These are phyloP conservation scores for Priceomyces fermenticarens DNA, from an alignment of 805 yeast genomes.

Conservation along the genomic window DNA sequence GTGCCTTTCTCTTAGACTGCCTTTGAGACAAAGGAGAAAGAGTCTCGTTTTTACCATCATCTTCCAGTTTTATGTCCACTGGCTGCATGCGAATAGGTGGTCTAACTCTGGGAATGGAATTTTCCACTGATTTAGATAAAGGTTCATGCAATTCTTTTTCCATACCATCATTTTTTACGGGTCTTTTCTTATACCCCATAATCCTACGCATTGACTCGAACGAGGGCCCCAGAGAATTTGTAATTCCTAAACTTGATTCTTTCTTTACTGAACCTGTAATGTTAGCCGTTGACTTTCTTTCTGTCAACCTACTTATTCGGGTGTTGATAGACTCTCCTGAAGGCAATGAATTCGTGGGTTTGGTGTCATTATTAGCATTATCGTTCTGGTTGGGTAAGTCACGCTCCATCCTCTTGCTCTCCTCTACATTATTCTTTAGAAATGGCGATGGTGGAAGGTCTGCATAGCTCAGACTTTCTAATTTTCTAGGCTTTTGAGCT, in stretches of 20 bases:
- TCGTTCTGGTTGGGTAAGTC: no score
- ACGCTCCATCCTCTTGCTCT: no score
- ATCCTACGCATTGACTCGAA: not conserved
- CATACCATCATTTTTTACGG: not conserved
- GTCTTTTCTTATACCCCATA: not conserved
- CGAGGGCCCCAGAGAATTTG: not conserved
- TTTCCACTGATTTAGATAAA: not conserved
- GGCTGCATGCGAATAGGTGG: not conserved
- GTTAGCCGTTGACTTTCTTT: not conserved
- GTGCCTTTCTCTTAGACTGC: not conserved
- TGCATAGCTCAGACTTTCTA: not conserved
- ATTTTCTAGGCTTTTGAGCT: not conserved
- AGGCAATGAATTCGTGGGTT: not conserved
- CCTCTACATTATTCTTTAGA: not conserved
- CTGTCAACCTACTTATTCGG: not conserved
- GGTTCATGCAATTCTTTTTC: slow-evolving; percentile 1
- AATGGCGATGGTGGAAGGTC: not conserved
- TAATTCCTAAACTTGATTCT: not conserved
- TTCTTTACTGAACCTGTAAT: not conserved
- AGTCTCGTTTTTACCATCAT: not conserved
- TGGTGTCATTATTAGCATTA: not conserved
- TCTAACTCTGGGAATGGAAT: not conserved
- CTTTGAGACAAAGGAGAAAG: slow-evolving; percentile 2
- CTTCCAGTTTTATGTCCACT: not conserved
- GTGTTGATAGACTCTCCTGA: not conserved